A percentile compares a stretch with the other conserved stretches of the same genome.
Evolutionary conservation across 352 stramenopile genomes (phyloP).

Genomic region (Phytophthora chlamydospora): DNA sequence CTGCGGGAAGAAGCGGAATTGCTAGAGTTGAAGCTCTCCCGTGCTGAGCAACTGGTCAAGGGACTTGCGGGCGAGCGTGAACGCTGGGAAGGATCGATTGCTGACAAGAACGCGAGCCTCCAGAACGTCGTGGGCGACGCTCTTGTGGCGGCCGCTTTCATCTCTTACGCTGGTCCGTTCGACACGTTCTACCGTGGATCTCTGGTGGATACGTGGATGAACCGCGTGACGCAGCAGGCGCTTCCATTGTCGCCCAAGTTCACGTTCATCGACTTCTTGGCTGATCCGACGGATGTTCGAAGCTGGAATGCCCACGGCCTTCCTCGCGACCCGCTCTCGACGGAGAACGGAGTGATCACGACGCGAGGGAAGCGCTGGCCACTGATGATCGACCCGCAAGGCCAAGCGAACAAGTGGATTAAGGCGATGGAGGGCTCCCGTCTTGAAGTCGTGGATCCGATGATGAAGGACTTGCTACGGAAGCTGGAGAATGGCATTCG

Average conservation of each 20-base stretch:
- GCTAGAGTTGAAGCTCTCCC: constrained; percentile 92
- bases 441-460: constrained; percentile 94
- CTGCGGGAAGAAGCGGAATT: constrained; percentile 92
- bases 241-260: constrained; percentile 91
- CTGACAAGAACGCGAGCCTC: constrained; percentile 88
- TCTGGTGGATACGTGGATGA: constrained; percentile 91
- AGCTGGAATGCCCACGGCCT: constrained; percentile 96
- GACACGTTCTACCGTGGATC: constrained; percentile 91
- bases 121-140: constrained; percentile 92
- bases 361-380: constrained; percentile 94
- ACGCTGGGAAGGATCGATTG: constrained; percentile 93
- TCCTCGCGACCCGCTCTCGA: constrained; percentile 92
- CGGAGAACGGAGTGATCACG: constrained; percentile 97
- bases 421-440: constrained; percentile 91
- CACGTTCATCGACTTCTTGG: constrained; percentile 92
- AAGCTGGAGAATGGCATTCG: constrained; percentile 95
- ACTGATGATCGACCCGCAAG: constrained; percentile 98
- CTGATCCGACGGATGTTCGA: constrained; percentile 93
- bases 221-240: constrained; percentile 79
- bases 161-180: constrained; percentile 96
- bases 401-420: constrained; percentile 97
- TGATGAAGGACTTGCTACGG: constrained; percentile 94
- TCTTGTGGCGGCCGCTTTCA: constrained; percentile 93
- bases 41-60: constrained; percentile 94
- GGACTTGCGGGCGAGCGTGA: constrained; percentile 94